phyloP scores from a whole-genome alignment of 176 grass and related monocot species.

The Aegilops bicornis region DNA sequence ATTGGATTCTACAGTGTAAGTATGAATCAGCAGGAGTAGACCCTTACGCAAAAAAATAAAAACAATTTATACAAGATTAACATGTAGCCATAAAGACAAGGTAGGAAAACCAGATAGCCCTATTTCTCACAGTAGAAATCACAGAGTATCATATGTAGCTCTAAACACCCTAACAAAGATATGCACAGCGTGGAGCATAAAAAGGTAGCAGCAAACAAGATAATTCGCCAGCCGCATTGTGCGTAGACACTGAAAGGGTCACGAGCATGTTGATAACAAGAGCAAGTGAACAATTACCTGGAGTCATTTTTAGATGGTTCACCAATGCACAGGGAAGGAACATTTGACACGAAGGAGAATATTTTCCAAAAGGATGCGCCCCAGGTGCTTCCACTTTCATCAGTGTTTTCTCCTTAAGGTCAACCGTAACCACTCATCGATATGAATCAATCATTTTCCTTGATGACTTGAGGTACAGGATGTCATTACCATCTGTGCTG shows the following conservation, averaged over 20 bases:
- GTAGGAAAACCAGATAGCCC: neutral
- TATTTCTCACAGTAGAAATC: neutral
- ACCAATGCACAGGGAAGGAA: neutral
- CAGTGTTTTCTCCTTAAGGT: neutral
- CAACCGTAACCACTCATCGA: neutral
- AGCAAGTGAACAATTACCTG: neutral
- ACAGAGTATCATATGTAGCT: neutral
- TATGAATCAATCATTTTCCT: neutral
- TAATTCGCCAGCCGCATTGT: neutral
- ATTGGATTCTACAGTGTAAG: constrained; percentile 4
- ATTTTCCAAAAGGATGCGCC: neutral
- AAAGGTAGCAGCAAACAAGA: neutral
- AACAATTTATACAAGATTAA: neutral
- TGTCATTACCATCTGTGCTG: neutral
- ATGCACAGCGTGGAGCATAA: neutral
- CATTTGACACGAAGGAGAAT: neutral
- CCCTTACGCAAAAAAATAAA: neutral
- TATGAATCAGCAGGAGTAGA: neutral
- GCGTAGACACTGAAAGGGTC: neutral
- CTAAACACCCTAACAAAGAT: neutral
- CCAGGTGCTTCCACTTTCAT: constrained; percentile 4
- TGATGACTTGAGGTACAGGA: neutral
- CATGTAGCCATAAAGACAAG: neutral
- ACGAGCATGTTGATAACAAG: neutral
- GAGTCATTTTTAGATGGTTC: neutral